Evolutionary conservation across 2,329 filamentous ascomycete species (phyloP).

Genomic region (Phyllosticta citrichinensis): DNA sequence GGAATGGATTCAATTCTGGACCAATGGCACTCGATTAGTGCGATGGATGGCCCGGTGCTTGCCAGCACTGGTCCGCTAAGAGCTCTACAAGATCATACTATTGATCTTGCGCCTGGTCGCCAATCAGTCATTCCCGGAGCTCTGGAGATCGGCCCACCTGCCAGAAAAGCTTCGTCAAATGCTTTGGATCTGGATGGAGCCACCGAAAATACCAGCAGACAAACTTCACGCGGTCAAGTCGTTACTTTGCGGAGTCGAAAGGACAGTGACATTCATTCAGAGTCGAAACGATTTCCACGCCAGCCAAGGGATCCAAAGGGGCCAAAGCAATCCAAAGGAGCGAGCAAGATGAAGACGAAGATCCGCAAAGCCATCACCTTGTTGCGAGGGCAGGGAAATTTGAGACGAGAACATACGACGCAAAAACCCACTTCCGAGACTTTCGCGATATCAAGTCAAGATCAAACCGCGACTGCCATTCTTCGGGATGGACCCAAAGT

Average conservation of each 20-base stretch:
- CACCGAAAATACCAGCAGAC: neutral
- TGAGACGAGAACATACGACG: neutral
- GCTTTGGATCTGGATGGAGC: neutral
- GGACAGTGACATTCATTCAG: neutral
- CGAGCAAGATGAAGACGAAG: neutral
- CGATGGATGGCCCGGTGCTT: constrained; percentile 9
- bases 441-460: neutral
- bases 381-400: neutral
- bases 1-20: neutral
- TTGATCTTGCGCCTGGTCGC: neutral
- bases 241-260: neutral
- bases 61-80: constrained; percentile 1
- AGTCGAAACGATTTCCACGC: neutral
- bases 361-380: neutral
- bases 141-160: neutral
- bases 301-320: neutral
- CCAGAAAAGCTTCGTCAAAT: neutral
- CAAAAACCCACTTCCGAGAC: neutral
- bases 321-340: neutral
- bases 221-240: neutral
- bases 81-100: neutral
- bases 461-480: neutral
- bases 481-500: neutral
- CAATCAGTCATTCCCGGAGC: neutral
- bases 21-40: constrained; percentile 9